These are phyloP conservation scores for Fomitopsis schrenkii DNA, from an alignment of 1,284 basidiomycete species.

Conservation along the genomic window DNA sequence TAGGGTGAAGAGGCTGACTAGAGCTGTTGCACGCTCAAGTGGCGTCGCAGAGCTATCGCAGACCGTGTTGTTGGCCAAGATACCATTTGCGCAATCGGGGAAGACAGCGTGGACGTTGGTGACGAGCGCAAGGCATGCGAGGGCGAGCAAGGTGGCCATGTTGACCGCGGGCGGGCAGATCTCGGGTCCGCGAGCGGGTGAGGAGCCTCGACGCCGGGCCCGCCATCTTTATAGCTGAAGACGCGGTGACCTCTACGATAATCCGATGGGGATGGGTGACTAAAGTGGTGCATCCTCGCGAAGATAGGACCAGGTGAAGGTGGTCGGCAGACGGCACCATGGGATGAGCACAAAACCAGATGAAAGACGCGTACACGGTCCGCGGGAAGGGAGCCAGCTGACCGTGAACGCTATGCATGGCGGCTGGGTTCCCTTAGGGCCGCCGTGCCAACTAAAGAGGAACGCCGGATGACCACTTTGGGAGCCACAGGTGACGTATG, in stretches of 20 bases:
- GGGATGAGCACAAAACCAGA: not conserved
- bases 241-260: not conserved
- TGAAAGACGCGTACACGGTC: not conserved
- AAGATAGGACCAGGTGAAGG: not conserved
- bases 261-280: not conserved
- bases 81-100: conserved; percentile 43
- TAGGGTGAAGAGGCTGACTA: conserved; percentile 44
- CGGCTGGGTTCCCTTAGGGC: not conserved
- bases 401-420: not conserved
- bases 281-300: not conserved
- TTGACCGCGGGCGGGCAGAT: not conserved
- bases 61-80: conserved; percentile 41
- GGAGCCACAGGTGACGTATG: not conserved
- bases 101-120: conserved; percentile 23
- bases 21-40: conserved; percentile 41
- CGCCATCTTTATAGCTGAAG: conserved; percentile 2
- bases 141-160: conserved; percentile 6
- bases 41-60: conserved; percentile 45
- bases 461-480: not conserved
- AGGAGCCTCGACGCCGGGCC: not conserved
- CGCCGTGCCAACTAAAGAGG: not conserved
- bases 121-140: conserved; percentile 3
- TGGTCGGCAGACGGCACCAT: not conserved
- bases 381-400: conserved; percentile 1
- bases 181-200: not conserved